Conservation (phyloP, 2,329 filamentous ascomycete species). For the Sporothrix dimorphospora region DNA sequence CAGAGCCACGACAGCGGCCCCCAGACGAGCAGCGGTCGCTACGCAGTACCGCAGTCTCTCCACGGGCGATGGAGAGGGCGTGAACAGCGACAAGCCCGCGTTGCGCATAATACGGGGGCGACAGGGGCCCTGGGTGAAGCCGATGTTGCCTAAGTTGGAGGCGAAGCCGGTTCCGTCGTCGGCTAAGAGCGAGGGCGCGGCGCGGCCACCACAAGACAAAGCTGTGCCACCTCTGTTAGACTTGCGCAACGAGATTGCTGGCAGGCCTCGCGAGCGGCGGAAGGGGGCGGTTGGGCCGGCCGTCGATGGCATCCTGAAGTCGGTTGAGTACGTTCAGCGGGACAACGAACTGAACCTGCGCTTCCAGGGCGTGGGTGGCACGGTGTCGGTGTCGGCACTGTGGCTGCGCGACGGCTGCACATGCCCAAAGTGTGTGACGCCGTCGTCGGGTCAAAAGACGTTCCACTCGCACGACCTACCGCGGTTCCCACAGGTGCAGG, state of each 20-base stretch:
- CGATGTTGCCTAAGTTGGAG: too few relatives aligned
- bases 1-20: not conserved
- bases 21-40: not conserved
- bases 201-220: too few relatives aligned
- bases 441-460: conserved; percentile 63
- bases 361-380: not conserved
- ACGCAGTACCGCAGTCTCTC: not conserved
- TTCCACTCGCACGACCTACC: conserved; percentile 70
- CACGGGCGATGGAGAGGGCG: not conserved
- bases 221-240: not conserved
- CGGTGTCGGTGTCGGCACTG: conserved; percentile 25
- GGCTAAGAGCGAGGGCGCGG: too few relatives aligned
- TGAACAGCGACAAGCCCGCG: too few relatives aligned
- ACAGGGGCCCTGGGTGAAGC: too few relatives aligned
- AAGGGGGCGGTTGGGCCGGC: not conserved
- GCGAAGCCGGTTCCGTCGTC: too few relatives aligned
- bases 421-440: conserved; percentile 60
- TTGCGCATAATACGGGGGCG: too few relatives aligned
- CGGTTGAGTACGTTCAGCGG: not conserved
- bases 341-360: not conserved
- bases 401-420: conserved; percentile 62
- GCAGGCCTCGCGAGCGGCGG: not conserved
- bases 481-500: conserved; percentile 11
- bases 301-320: not conserved
- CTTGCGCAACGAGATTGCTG: not conserved